A percentile compares a stretch with the other conserved stretches of the same genome.
Evolutionary conservation across 1,284 basidiomycete genomes (phyloP).

Genomic region (Takashimella tepidaria): DNA sequence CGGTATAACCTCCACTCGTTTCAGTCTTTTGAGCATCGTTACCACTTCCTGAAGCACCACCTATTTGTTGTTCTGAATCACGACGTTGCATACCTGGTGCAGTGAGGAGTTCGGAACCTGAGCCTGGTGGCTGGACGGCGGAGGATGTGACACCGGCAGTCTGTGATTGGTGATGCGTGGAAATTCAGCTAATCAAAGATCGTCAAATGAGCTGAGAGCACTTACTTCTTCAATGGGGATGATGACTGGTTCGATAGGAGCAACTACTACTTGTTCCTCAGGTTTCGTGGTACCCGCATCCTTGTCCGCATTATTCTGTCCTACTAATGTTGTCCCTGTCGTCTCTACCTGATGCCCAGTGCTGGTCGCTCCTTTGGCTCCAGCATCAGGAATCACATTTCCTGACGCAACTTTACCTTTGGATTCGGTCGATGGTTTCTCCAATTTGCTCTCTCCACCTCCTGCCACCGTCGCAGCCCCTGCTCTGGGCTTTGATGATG

Average conservation of each 20-base stretch:
- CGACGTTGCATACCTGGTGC: conserved; percentile 26
- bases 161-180: no score
- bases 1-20: conserved; percentile 35
- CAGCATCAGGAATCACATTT: background rate
- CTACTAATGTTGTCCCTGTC: conserved; percentile 14
- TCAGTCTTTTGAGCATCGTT: conserved; percentile 25
- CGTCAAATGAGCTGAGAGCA: background rate
- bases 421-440: background rate
- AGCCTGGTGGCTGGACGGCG: conserved; percentile 66
- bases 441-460: background rate
- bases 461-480: background rate
- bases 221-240: conserved; percentile 40
- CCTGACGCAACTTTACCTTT: background rate
- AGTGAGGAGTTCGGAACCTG: conserved; percentile 49
- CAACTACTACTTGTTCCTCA: conserved; percentile 25
- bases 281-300: conserved; percentile 1
- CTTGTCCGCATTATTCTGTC: conserved; percentile 2
- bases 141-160: conserved; percentile 63
- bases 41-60: conserved; percentile 7
- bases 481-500: no score
- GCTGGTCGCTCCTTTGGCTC: background rate
- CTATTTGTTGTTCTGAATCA: conserved; percentile 29
- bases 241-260: conserved; percentile 32
- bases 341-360: conserved; percentile 12
- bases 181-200: background rate